phyloP scores from a whole-genome alignment of 2,329 filamentous ascomycete genomes.

The Torrubiellomyces zombiae region DNA sequence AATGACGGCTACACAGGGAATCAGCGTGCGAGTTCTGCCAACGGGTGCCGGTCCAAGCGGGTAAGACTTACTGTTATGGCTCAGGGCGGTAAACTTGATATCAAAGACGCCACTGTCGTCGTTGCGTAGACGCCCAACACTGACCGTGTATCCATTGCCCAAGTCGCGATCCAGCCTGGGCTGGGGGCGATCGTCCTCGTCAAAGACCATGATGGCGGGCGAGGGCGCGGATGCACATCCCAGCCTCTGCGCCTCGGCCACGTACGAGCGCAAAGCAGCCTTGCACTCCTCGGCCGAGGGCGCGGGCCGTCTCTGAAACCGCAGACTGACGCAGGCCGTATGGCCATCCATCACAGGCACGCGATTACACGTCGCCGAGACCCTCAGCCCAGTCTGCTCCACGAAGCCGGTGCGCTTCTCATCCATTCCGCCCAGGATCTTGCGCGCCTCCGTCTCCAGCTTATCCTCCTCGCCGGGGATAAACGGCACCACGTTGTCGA shows the following conservation, averaged over 20 bases:
- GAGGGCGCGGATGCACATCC: slow-evolving; percentile 77
- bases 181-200: slow-evolving; percentile 80
- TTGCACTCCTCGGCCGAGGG: slow-evolving; percentile 64
- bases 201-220: slow-evolving; percentile 72
- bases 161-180: slow-evolving; percentile 79
- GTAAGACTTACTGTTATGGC: slow-evolving; percentile 48
- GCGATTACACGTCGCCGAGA: slow-evolving; percentile 81
- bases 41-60: not conserved
- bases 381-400: slow-evolving; percentile 55
- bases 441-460: slow-evolving; percentile 83
- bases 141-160: slow-evolving; percentile 74
- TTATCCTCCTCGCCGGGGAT: slow-evolving; percentile 94
- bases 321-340: slow-evolving; percentile 80
- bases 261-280: slow-evolving; percentile 63
- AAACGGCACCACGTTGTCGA: slow-evolving; percentile 91
- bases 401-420: slow-evolving; percentile 55
- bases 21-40: slow-evolving; percentile 14
- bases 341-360: slow-evolving; percentile 93
- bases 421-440: slow-evolving; percentile 74
- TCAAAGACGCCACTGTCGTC: slow-evolving; percentile 85
- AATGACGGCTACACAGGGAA: no score
- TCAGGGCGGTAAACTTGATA: slow-evolving; percentile 84
- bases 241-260: slow-evolving; percentile 63
- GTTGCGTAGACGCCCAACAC: slow-evolving; percentile 71
- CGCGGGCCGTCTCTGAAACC: slow-evolving; percentile 58